phyloP scores from a whole-genome alignment of 2,329 filamentous ascomycete species.

The Alternaria arbusti region DNA sequence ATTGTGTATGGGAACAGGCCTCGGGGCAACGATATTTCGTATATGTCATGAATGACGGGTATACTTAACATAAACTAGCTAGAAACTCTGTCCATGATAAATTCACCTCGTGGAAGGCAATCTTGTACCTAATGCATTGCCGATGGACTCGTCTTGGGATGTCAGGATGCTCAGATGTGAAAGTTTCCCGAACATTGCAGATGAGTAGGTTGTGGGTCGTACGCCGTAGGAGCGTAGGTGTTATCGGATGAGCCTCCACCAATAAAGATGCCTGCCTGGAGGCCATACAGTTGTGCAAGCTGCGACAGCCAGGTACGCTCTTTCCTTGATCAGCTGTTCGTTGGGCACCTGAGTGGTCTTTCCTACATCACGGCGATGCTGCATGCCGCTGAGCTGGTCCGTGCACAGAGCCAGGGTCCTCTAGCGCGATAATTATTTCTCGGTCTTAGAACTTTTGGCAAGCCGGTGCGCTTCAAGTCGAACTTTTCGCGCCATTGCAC shows the following conservation, averaged over 20 bases:
- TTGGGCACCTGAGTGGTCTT: not conserved
- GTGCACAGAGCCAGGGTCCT: conserved; percentile 4
- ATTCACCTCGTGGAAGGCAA: too few relatives aligned
- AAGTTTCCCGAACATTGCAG: not conserved
- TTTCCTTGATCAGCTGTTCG: not conserved
- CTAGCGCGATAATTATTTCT: conserved; percentile 16
- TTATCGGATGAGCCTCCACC: too few relatives aligned
- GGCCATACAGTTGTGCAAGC: not conserved
- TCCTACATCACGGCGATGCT: not conserved
- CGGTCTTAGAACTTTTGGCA: conserved; percentile 8
- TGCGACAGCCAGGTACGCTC: not conserved
- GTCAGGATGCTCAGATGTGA: not conserved
- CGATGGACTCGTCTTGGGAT: not conserved
- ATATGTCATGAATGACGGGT: not conserved
- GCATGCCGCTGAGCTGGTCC: not conserved
- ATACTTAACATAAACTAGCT: not conserved
- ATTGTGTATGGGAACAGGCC: not conserved
- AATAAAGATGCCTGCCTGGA: too few relatives aligned
- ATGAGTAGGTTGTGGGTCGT: not conserved
- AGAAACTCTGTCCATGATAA: too few relatives aligned
- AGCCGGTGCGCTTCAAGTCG: conserved; percentile 4
- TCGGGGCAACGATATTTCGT: not conserved
- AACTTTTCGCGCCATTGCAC: conserved; percentile 9
- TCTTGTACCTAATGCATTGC: too few relatives aligned
- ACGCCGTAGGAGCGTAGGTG: not conserved